A percentile compares a stretch with the other conserved stretches of the same genome.
Evolutionary conservation across 2,329 filamentous ascomycete species (phyloP).

Genomic region (Pezicula rhizophila): DNA sequence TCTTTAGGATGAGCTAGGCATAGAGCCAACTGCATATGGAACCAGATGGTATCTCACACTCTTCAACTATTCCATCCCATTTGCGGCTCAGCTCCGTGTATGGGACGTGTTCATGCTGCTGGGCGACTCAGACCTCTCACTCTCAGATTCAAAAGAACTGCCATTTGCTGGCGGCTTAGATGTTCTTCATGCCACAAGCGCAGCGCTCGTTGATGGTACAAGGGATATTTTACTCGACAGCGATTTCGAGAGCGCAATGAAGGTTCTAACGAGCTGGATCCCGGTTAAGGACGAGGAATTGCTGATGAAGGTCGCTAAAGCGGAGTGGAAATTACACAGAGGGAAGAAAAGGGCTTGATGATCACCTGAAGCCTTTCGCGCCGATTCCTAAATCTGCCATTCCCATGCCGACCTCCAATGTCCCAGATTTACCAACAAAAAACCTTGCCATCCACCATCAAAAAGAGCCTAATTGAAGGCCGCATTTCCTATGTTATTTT

Average conservation of each 20-base stretch:
- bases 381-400: no score
- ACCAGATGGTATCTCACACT: slow-evolving; percentile 96
- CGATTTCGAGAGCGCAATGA: slow-evolving; percentile 98
- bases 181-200: slow-evolving; percentile 81
- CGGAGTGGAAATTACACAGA: slow-evolving; percentile 71
- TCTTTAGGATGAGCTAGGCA: slow-evolving; percentile 63
- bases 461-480: neutral
- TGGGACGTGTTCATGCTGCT: slow-evolving; percentile 98
- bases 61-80: slow-evolving; percentile 95
- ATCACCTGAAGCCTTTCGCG: neutral
- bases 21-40: slow-evolving; percentile 87
- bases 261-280: slow-evolving; percentile 88
- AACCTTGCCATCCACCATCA: neutral
- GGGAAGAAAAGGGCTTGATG: slow-evolving; percentile 30
- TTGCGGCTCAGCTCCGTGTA: slow-evolving; percentile 85
- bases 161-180: slow-evolving; percentile 65
- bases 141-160: slow-evolving; percentile 23
- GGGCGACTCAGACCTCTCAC: slow-evolving; percentile 58
- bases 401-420: neutral
- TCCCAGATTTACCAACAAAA: neutral
- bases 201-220: slow-evolving; percentile 85
- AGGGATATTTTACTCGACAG: slow-evolving; percentile 82
- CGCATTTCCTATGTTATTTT: neutral
- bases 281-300: slow-evolving; percentile 91
- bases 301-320: slow-evolving; percentile 81